Percentiles rank a stretch among this genome's conserved stretches.
Evolutionary conservation across 225 moss, liverwort and hornwort genomes (phyloP).

Genomic region (Marchantia polymorpha): DNA sequence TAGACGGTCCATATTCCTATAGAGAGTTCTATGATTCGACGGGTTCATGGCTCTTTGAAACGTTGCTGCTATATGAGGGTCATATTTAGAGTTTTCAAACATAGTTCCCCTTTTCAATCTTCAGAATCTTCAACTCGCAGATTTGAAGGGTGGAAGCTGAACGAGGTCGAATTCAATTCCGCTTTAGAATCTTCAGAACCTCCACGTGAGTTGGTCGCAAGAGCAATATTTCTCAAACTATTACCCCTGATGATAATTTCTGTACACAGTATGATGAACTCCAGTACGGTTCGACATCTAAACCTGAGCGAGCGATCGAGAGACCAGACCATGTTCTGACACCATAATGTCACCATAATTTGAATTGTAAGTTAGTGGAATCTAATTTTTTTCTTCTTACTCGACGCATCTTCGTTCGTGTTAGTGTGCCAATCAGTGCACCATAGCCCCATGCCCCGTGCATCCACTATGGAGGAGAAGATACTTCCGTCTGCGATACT

Average conservation of each 20-base stretch:
- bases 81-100: slow-evolving; percentile 1
- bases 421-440: background rate
- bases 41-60: background rate
- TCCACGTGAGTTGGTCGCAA: slow-evolving; percentile 8
- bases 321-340: background rate
- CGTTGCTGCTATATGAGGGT: background rate
- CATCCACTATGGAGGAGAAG: too few species aligned
- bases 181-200: background rate
- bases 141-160: background rate
- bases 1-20: background rate
- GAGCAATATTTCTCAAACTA: background rate
- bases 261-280: slow-evolving; percentile 2
- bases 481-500: too few species aligned
- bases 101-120: background rate
- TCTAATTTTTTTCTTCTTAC: slow-evolving; percentile 7
- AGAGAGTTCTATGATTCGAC: background rate
- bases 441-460: background rate
- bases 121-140: background rate
- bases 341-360: background rate
- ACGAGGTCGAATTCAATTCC: background rate
- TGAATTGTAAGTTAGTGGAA: slow-evolving; percentile 15
- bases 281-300: slow-evolving; percentile 1
- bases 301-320: background rate
- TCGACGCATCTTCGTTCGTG: background rate
- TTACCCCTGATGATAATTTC: background rate